phyloP scores from a whole-genome alignment of 768 basidiomycete species.

The Phanerochaete sordida region DNA sequence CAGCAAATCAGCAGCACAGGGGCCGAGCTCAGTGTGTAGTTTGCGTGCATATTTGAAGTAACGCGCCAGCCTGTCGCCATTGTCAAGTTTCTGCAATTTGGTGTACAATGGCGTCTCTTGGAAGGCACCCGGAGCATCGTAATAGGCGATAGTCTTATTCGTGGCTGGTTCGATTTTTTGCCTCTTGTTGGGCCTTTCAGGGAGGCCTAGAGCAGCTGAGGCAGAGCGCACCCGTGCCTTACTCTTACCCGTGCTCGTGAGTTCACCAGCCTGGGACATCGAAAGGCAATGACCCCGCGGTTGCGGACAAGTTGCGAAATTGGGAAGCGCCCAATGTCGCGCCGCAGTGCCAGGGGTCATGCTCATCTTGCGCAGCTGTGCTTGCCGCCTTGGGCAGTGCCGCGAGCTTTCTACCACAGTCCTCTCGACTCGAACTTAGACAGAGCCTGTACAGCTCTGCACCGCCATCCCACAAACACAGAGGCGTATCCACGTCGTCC shows the following conservation, averaged over 20 bases:
- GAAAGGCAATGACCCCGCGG: no score
- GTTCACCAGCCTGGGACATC: no score
- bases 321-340: no score
- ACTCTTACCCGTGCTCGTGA: not conserved
- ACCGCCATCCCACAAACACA: not conserved
- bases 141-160: constrained; percentile 38
- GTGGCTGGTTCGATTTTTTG: not conserved
- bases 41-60: constrained; percentile 46
- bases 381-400: no score
- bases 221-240: not conserved
- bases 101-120: constrained; percentile 42
- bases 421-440: no score
- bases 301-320: no score
- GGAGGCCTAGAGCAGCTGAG: not conserved
- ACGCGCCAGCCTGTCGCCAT: constrained; percentile 34
- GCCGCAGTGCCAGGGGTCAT: no score
- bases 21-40: constrained; percentile 53
- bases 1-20: constrained; percentile 65
- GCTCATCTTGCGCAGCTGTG: no score
- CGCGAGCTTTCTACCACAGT: no score
- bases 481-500: not conserved
- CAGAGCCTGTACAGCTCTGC: not conserved
- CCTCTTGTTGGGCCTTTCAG: not conserved
- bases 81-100: constrained; percentile 44
- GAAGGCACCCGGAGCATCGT: constrained; percentile 36